Evolutionary conservation across 495 filamentous ascomycete genomes (phyloP), one percentile per base, ranked within the genome.

Genomic region (Astrothelium macrocarpum): DNA sequence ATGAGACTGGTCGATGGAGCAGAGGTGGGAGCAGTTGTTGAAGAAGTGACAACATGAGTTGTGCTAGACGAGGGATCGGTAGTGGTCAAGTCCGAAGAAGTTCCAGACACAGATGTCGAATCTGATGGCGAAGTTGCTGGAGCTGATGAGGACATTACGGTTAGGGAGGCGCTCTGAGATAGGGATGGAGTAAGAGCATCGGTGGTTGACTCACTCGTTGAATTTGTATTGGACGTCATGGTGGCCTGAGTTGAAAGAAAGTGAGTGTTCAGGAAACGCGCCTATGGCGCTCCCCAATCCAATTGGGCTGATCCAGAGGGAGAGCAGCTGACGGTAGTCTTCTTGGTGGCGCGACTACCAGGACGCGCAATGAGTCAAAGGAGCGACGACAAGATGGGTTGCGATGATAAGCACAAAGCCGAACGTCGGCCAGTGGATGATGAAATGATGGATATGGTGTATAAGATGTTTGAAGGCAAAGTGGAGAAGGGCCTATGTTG

Each of bases 1-100:
- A 75, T 56, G 63, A 74, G 25, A 42, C 68, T 32, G 23, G 73
- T 73, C 12, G 69, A 67, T n/a, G 70, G 73, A n/a, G 72, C 43
- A 0, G 32, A n/a, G 29, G 68, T 60, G 1, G 73, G 67, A 9
- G 70, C 71, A 42, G 68, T 66, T 18, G 66, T 53, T 23, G 62
- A 59, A 4, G 71, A 71, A 14, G 68, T 74, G 26, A 65, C 59
- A 12, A 61, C 31, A 20, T 56, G 53, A n/a, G 67, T 65, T n/a
- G 65, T 59, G 56, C 53, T 61, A 12, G 62, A 28, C 11, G 59
- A 34, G 59, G 31, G 5, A 36, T 26, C 7, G 25, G 18, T 59
- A 23, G 56, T 36, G n/a, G 59, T 34, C 36, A 31, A 26, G n/a
- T 18, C 59, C n/a, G 36, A 43, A 36, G 28, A 18, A 11, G 11